A percentile compares a stretch with the other conserved stretches of the same genome.
These are phyloP conservation scores for Dendrobium chrysotoxum DNA, from an alignment of 106 monocot species.

Conservation along the genomic window DNA sequence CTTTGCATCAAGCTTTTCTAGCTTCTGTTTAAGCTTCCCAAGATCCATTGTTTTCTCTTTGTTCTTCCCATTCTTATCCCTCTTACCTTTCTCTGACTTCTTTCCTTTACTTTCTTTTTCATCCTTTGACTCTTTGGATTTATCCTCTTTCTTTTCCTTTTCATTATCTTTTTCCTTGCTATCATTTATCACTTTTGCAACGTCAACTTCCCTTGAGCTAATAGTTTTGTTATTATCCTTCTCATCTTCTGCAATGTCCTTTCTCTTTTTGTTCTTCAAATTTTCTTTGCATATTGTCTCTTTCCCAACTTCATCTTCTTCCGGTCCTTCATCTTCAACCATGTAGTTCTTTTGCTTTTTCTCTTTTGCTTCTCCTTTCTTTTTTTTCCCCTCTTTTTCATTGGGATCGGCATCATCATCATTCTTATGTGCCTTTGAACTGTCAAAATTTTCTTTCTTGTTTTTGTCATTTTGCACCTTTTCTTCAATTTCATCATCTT, in stretches of 20 bases:
- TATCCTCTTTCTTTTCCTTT: slow-evolving; percentile 5
- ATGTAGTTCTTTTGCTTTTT: slow-evolving; percentile 3
- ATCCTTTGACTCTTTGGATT: slow-evolving; percentile 5
- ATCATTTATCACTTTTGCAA: neutral
- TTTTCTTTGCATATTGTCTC: neutral
- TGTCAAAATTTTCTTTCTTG: neutral
- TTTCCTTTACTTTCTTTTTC: slow-evolving; percentile 28
- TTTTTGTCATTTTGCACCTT: slow-evolving; percentile 1
- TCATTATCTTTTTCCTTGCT: neutral
- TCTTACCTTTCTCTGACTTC: slow-evolving; percentile 9
- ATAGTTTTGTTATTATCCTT: neutral
- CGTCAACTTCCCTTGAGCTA: neutral
- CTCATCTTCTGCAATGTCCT: slow-evolving; percentile 9
- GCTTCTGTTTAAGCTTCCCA: slow-evolving; percentile 47
- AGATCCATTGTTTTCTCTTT: slow-evolving; percentile 26
- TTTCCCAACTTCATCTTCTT: neutral
- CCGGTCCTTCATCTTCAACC: neutral
- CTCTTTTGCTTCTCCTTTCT: slow-evolving; percentile 3
- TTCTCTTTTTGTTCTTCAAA: slow-evolving; percentile 7
- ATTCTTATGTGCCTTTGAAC: neutral
- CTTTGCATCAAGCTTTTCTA: slow-evolving; percentile 53
- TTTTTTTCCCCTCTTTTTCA: slow-evolving; percentile 2
- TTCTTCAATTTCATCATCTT: neutral
- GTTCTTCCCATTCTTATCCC: slow-evolving; percentile 16
- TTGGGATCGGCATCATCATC: neutral